A percentile compares a stretch with the other conserved stretches of the same genome.
Conservation (phyloP, 2,329 filamentous ascomycete genomes). For the Ophiostoma australiae region DNA sequence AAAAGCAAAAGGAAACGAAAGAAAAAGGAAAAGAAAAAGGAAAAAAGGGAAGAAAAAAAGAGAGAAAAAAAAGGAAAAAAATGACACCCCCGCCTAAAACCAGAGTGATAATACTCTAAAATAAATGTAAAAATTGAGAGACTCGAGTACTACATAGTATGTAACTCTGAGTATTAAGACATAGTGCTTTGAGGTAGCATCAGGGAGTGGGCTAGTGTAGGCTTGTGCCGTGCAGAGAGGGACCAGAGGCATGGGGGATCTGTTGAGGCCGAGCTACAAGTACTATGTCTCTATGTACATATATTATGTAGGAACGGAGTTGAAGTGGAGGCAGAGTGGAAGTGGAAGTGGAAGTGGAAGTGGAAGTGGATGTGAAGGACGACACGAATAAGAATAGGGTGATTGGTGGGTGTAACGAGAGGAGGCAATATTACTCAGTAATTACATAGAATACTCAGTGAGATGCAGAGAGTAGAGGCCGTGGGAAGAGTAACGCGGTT, state of each 20-base stretch:
- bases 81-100: neutral
- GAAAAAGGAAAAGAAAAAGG: neutral
- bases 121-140: too few relatives aligned
- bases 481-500: too few relatives aligned
- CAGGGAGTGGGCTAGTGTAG: neutral
- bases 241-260: neutral
- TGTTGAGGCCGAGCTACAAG: neutral
- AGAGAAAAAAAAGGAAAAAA: neutral
- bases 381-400: neutral
- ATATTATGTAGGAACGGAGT: neutral
- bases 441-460: too few relatives aligned
- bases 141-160: neutral
- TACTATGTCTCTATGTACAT: too few relatives aligned
- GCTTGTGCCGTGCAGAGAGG: conserved; percentile 2
- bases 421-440: too few relatives aligned
- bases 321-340: neutral
- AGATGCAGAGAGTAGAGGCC: neutral
- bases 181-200: neutral
- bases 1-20: neutral
- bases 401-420: neutral
- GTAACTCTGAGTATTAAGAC: neutral
- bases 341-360: neutral
- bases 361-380: neutral
- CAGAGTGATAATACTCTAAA: neutral
- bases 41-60: neutral